phyloP scores from a whole-genome alignment of 2,329 filamentous ascomycete species.

The Phaeophleospora eucalypticola region DNA sequence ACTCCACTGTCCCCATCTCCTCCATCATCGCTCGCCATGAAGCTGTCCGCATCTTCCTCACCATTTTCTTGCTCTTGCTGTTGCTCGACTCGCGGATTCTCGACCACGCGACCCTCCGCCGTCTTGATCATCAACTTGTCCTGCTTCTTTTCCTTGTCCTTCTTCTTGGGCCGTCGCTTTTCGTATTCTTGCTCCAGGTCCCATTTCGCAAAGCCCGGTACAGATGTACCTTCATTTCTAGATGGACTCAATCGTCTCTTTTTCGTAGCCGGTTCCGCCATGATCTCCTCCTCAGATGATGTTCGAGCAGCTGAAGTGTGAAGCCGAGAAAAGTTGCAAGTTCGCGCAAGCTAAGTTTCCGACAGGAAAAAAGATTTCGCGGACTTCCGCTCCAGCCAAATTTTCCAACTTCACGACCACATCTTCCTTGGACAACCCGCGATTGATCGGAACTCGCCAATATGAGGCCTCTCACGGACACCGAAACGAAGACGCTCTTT shows the following conservation, averaged over 20 bases:
- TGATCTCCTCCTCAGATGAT: slow-evolving; percentile 21
- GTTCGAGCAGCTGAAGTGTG: not conserved
- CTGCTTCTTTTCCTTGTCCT: slow-evolving; percentile 62
- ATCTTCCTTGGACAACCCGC: not conserved
- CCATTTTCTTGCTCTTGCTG: slow-evolving; percentile 35
- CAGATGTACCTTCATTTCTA: slow-evolving; percentile 27
- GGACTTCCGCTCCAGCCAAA: slow-evolving; percentile 1
- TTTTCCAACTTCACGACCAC: slow-evolving; percentile 5
- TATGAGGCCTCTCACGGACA: slow-evolving; percentile 79
- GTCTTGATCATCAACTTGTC: slow-evolving; percentile 84
- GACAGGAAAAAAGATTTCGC: slow-evolving; percentile 5
- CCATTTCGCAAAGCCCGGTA: slow-evolving; percentile 61
- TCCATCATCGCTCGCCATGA: slow-evolving; percentile 57
- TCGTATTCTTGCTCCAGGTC: slow-evolving; percentile 92
- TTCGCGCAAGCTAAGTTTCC: slow-evolving; percentile 1
- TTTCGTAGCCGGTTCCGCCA: slow-evolving; percentile 49
- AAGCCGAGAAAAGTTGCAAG: not conserved
- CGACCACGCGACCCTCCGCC: slow-evolving; percentile 66
- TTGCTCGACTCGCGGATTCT: slow-evolving; percentile 42
- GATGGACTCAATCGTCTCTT: slow-evolving; percentile 49
- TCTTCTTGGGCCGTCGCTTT: slow-evolving; percentile 67
- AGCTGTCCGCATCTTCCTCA: slow-evolving; percentile 58
- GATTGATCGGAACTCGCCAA: slow-evolving; percentile 29
- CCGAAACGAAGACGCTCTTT: slow-evolving; percentile 76
- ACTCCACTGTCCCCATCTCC: slow-evolving; percentile 43